Evolutionary conservation across 371 early-diverging fungal species (phyloP), one percentile per base, ranked within the genome.

Genomic region (Mortierella sp.): DNA sequence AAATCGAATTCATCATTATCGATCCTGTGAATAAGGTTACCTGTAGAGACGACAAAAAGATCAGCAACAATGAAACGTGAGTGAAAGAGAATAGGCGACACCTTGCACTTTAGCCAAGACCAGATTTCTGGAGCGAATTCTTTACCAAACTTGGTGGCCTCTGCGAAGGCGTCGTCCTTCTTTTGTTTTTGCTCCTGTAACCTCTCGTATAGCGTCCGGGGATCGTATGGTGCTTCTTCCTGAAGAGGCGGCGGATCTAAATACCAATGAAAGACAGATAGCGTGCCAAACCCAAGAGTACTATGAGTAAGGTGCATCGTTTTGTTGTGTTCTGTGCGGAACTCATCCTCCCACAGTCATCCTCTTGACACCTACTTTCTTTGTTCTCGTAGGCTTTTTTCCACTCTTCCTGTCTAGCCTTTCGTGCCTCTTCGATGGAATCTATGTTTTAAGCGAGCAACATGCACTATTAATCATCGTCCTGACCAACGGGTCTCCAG

Each of bases 1-100:
- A 91, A 94, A 27, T 90, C 92, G 12, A 89, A 86, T 52, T 94
- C 94, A 30, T 92, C 94, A 30, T 86, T 87, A 50, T 92, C 92
- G 9, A 94, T 80, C 49, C 84, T 87, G 55, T 90, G 89, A 56
- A 94, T 88, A 21, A 89, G 82, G 53, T 93, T 94, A 23, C 87
- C 89, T 81, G 67, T 17, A 34, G 54, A 7, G 48, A 64, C 6
- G 11, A 50, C 42, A 46, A 11, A 44, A 3, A 46, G 32, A 21
- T 47, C 15, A 42, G 7, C 17, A 31, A 6, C 6, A 15, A 28
- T 27, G 27, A 37, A 37, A 37, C 12, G 8, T 24, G 32, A n/a
- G n/a, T n/a, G n/a, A n/a, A n/a, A n/a, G n/a, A n/a, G n/a, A n/a
- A n/a, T n/a, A n/a, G n/a, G n/a, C n/a, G n/a, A n/a, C n/a, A n/a